phyloP scores from a whole-genome alignment of 495 filamentous ascomycete genomes.

The Lichina pygmaea region DNA sequence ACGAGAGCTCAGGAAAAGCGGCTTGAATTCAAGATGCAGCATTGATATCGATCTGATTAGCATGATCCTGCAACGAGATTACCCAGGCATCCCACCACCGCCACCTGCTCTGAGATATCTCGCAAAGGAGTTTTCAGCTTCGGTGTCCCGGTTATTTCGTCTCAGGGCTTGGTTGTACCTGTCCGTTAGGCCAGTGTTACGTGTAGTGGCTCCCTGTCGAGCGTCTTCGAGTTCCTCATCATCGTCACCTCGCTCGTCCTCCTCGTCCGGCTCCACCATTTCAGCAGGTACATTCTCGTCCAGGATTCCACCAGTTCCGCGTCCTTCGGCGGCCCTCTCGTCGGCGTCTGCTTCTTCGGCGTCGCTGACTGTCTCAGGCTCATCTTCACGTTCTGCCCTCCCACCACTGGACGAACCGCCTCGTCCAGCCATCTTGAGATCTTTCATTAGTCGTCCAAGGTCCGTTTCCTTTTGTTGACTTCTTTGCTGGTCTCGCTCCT shows the following conservation, averaged over 20 bases:
- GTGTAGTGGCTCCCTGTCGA: constrained; percentile 1
- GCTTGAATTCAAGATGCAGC: too few species aligned
- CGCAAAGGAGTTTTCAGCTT: constrained; percentile 29
- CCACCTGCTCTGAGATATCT: constrained; percentile 19
- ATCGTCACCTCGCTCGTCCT: constrained; percentile 19
- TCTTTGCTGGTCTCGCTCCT: constrained; percentile 50
- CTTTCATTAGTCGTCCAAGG: constrained; percentile 76
- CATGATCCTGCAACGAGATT: too few species aligned
- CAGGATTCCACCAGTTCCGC: not conserved
- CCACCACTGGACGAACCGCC: constrained; percentile 9
- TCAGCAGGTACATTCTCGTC: constrained; percentile 6
- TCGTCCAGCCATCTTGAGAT: constrained; percentile 46
- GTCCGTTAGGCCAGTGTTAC: constrained; percentile 21
- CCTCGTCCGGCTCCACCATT: constrained; percentile 19
- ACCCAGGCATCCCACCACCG: not conserved
- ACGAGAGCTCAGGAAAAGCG: too few species aligned
- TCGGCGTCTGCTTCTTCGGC: constrained; percentile 27
- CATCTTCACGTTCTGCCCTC: constrained; percentile 10
- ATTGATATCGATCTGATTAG: too few species aligned
- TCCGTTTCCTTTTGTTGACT: constrained; percentile 44
- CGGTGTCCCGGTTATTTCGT: constrained; percentile 13
- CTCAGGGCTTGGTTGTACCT: constrained; percentile 32
- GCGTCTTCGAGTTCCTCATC: constrained; percentile 18
- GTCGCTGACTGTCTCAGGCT: constrained; percentile 29
- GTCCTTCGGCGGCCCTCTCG: constrained; percentile 1